phyloP scores from a whole-genome alignment of 2,329 filamentous ascomycete genomes.

The Exutisphaerella laricina region DNA sequence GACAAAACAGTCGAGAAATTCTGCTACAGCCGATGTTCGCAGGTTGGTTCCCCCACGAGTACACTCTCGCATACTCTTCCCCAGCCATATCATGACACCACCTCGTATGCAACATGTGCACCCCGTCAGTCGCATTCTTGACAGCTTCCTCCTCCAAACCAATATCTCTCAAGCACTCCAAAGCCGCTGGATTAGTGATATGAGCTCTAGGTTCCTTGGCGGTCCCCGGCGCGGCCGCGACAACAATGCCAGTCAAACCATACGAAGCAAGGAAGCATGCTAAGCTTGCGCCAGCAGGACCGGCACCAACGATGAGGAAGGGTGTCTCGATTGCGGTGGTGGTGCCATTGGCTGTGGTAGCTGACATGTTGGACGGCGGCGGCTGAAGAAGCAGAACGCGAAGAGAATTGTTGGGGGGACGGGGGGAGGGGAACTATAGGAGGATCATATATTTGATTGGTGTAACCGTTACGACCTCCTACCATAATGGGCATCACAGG shows the following conservation, averaged over 20 bases:
- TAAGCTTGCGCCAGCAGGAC: constrained; percentile 32
- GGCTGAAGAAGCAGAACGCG: neutral
- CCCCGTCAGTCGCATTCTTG: constrained; percentile 30
- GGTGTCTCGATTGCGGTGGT: constrained; percentile 21
- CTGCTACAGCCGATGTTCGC: neutral
- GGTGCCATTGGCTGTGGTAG: constrained; percentile 8
- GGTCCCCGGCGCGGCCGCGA: constrained; percentile 46
- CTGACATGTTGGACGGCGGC: constrained; percentile 3
- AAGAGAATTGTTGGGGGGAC: too few relatives aligned
- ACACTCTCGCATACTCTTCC: constrained; percentile 40
- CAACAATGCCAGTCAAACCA: constrained; percentile 48
- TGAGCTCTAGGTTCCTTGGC: constrained; percentile 55
- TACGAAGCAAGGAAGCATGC: constrained; percentile 32
- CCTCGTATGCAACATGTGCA: constrained; percentile 38
- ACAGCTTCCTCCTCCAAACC: constrained; percentile 38
- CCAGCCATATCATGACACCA: constrained; percentile 44
- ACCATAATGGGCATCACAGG: neutral
- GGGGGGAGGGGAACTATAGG: too few relatives aligned
- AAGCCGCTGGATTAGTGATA: constrained; percentile 54
- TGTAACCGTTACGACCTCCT: too few relatives aligned
- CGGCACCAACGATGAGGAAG: constrained; percentile 32
- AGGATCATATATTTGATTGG: too few relatives aligned
- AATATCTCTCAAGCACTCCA: constrained; percentile 45
- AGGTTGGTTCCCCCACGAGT: constrained; percentile 42
- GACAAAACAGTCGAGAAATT: too few relatives aligned